Percentiles rank a stretch among this genome's conserved stretches.
Conservation (phyloP, 164 flowering plant species). For the Annona cherimola region DNA sequence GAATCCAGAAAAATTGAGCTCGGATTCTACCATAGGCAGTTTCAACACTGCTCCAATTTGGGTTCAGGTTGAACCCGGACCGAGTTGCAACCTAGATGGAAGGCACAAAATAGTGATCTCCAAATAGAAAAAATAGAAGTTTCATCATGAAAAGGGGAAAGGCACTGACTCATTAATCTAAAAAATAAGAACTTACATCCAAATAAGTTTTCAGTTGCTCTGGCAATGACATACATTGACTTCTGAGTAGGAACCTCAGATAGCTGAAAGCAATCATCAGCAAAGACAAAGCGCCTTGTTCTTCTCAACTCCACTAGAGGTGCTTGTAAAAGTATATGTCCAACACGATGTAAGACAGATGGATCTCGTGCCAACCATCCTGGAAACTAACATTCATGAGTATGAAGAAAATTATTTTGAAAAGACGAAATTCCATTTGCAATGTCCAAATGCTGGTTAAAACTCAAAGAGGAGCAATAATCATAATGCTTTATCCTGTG, state of each 20-base stretch:
- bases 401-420: not conserved
- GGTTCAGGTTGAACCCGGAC: too few species aligned
- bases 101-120: not conserved
- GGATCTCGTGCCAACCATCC: constrained; percentile 96
- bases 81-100: too few species aligned
- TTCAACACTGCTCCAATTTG: too few species aligned
- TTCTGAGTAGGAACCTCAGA: constrained; percentile 66
- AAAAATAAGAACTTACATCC: constrained; percentile 66
- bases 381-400: constrained; percentile 17
- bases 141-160: not conserved
- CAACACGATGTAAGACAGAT: constrained; percentile 64
- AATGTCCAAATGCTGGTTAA: not conserved
- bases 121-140: not conserved
- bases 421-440: not conserved
- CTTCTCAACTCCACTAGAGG: constrained; percentile 50
- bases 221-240: constrained; percentile 48
- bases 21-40: too few species aligned
- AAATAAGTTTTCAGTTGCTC: constrained; percentile 57
- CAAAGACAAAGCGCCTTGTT: constrained; percentile 57
- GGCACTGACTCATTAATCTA: not conserved
- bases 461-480: not conserved
- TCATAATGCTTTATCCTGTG: not conserved
- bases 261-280: constrained; percentile 91
- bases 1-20: too few species aligned
- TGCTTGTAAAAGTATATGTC: constrained; percentile 58